A percentile compares a stretch with the other conserved stretches of the same genome.
phyloP scores from a whole-genome alignment of 2,329 filamentous ascomycete species.

The Fusarium sp. region DNA sequence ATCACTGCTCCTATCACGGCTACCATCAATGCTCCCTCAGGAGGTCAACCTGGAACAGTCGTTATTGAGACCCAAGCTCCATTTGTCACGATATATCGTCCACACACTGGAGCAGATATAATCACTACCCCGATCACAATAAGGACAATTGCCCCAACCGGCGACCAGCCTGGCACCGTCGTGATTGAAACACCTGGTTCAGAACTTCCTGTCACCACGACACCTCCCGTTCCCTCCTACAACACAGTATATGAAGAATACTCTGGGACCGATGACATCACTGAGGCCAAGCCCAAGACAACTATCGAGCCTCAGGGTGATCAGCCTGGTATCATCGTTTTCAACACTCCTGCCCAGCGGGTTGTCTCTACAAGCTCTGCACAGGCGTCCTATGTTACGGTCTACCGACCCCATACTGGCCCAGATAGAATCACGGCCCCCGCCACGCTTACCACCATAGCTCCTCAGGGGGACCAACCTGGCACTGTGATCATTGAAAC shows the following conservation, averaged over 20 bases:
- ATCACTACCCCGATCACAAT: constrained; percentile 30
- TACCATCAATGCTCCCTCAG: constrained; percentile 18
- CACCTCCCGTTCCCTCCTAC: constrained; percentile 27
- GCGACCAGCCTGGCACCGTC: constrained; percentile 30
- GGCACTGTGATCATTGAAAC: constrained; percentile 29
- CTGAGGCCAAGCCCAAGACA: constrained; percentile 11
- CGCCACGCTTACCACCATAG: constrained; percentile 10
- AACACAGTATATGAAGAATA: constrained; percentile 29
- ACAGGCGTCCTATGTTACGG: constrained; percentile 23
- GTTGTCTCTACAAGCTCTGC: constrained; percentile 10
- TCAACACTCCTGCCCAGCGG: constrained; percentile 29
- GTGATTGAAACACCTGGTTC: constrained; percentile 33
- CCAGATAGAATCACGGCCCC: constrained; percentile 1
- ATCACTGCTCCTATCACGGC: constrained; percentile 28
- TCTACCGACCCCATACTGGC: constrained; percentile 13
- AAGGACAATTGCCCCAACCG: constrained; percentile 24
- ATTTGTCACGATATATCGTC: constrained; percentile 27
- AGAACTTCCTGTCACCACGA: constrained; percentile 23
- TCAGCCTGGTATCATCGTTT: constrained; percentile 32
- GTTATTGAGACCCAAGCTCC: constrained; percentile 30
- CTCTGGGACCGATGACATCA: constrained; percentile 27
- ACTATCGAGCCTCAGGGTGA: constrained; percentile 31
- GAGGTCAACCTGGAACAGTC: constrained; percentile 29
- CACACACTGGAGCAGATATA: constrained; percentile 21
- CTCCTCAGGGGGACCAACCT: constrained; percentile 12